Evolutionary conservation across 805 yeast genomes (phyloP).

Genomic region (Pachysolen tannophilus): DNA sequence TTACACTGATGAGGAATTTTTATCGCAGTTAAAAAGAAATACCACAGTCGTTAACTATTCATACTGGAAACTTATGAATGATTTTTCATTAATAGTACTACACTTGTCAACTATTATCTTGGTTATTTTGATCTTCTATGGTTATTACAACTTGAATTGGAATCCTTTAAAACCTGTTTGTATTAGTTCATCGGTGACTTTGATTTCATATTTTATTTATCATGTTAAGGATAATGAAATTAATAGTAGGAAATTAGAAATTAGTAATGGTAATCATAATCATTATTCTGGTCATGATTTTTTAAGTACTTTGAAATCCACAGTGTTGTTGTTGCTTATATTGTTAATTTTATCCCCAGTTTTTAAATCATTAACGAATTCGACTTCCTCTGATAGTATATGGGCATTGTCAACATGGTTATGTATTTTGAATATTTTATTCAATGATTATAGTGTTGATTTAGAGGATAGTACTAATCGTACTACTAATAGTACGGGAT

Average conservation of each 20-base stretch:
- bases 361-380: conserved; percentile 74
- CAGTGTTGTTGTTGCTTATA: conserved; percentile 59
- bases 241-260: conserved; percentile 3
- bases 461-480: conserved; percentile 13
- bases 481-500: not conserved
- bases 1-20: conserved; percentile 74
- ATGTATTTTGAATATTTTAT: conserved; percentile 55
- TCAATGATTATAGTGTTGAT: conserved; percentile 60
- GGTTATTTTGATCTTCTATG: conserved; percentile 62
- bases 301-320: conserved; percentile 46
- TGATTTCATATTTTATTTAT: conserved; percentile 27
- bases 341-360: conserved; percentile 83
- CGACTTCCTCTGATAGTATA: conserved; percentile 89
- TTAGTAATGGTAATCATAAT: conserved; percentile 17
- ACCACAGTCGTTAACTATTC: conserved; percentile 65
- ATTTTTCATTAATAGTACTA: conserved; percentile 57
- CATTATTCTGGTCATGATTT: conserved; percentile 22
- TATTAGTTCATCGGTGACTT: conserved; percentile 23
- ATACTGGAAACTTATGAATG: conserved; percentile 56
- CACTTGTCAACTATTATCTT: conserved; percentile 59
- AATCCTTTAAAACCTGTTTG: conserved; percentile 36
- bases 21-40: conserved; percentile 73
- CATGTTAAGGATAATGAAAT: not conserved
- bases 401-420: conserved; percentile 89
- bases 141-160: conserved; percentile 44